Evolutionary conservation across 1,284 basidiomycete species (phyloP), one percentile per base, ranked within the genome.

Genomic region (Sanghuangporus weigelae): DNA sequence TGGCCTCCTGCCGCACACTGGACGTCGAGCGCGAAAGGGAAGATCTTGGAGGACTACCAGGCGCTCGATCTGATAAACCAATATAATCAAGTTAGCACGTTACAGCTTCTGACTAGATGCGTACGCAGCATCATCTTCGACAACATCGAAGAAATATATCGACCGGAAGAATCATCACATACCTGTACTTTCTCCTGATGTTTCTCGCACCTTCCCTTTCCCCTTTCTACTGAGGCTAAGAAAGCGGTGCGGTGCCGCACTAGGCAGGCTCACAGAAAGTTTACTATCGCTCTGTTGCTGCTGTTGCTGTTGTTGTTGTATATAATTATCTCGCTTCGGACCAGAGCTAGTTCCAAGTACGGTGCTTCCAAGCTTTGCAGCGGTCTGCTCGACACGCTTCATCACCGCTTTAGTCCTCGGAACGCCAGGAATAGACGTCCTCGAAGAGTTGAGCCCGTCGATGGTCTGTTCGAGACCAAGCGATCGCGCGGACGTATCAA

Each of bases 291-390:
- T 23, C 35, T 50, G 3, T 60, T 21, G 66, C 69, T 71, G 60
- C 36, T 68, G 26, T 71, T 56, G 50, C 49, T 40, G 38, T 23
- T 66, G 63, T 35, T 76, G 68, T 12, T 73, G 68, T 39, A 73
- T 68, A 44, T 78, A 69, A 63, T 74, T 80, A 21, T 66, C 61
- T n/a, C 53, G 36, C 38, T 50, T 44, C 26, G 44, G 40, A 11
- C 19, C 14, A 10, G 54, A 19, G 16, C 40, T 60, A 21, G 40
- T 39, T 14, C 53, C 53, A 46, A 62, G 44, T 35, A 61, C 40
- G 70, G 82, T 86, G 70, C 79, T 79, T 64, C 83, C 82, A 44
- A 91, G 77, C 65, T 76, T 84, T 64, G 83, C 81, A 54, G 81
- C 81, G 1, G 82, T 82, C 72, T 76, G 83, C 67, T 82, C 82